Evolutionary conservation across 176 grass and related monocot species (phyloP), one percentile per base, ranked within the genome.

Genomic region (Carex kokanica): DNA sequence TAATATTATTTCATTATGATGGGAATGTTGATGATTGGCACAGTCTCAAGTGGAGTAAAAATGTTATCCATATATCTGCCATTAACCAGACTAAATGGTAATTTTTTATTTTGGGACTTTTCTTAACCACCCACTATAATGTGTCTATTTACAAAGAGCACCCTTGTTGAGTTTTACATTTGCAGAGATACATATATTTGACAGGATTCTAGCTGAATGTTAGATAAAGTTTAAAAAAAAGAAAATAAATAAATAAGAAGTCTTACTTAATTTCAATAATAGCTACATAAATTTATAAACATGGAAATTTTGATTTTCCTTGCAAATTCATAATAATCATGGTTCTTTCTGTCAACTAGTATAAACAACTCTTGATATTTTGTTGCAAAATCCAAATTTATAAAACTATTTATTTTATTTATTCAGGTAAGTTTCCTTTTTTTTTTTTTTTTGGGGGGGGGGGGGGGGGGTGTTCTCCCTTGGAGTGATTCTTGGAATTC

Each of bases 1-100:
- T 81, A 88, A 94, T 97, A 29, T 85, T 97, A 36, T 97, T 97
- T 88, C 94, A 97, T 85, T 97, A 97, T 38, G 94, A 97, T 97
- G 94, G 90, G 38, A 92, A 92, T 88, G 90, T 97, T 43, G 87
- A 92, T 89, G 92, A 84, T 49, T 97, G 92, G 94, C 89, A 97
- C 71, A 87, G 89, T 89, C 60, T 94, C 71, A 68, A 79, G 0
- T 97, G 94, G 94, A 94, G 92, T 88, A 92, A 84, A 85, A 89
- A 79, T 85, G 90, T 97, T 71, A 92, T 97, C 83, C 94, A 97
- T 80, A 89, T 97, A 74, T 84, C 94, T 84, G 92, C 92, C 77
- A 78, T 80, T 83, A 94, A 92, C 72, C 92, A 97, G 77, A 94
- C 94, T 83, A 97, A 94, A 88, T 97, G 94, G 94, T 94, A 85